A percentile compares a stretch with the other conserved stretches of the same genome.
Evolutionary conservation across 768 basidiomycete species (phyloP).

Genomic region (Naganishia vishniacii): DNA sequence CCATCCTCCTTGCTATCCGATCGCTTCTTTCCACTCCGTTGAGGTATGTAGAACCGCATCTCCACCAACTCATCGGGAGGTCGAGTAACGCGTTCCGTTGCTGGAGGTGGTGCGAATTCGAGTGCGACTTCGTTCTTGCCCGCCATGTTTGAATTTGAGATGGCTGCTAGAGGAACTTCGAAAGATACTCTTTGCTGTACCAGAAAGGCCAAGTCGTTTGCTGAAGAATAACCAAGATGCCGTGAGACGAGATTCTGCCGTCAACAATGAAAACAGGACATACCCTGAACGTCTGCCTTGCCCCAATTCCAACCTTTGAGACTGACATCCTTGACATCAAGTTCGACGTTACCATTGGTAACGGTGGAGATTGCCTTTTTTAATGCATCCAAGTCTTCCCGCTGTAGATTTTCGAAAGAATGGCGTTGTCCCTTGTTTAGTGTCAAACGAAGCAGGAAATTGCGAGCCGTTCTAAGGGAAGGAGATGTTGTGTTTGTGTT

Average conservation of each 20-base stretch:
- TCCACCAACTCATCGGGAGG: constrained; percentile 82
- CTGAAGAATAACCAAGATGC: constrained; percentile 50
- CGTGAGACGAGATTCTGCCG: too few relatives aligned
- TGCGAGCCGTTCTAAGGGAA: constrained; percentile 63
- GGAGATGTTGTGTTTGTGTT: background rate
- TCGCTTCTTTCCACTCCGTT: constrained; percentile 55
- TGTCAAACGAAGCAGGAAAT: constrained; percentile 80
- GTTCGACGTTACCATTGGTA: constrained; percentile 74
- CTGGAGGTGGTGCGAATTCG: constrained; percentile 59
- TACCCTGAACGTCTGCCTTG: constrained; percentile 85
- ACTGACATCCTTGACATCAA: constrained; percentile 79
- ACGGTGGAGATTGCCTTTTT: constrained; percentile 61
- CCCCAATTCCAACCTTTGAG: constrained; percentile 99
- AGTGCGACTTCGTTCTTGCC: constrained; percentile 97
- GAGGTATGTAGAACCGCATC: constrained; percentile 89
- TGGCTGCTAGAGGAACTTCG: constrained; percentile 75
- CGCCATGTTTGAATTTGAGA: constrained; percentile 96
- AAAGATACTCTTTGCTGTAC: constrained; percentile 83
- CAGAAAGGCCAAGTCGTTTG: constrained; percentile 82
- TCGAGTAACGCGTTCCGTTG: constrained; percentile 24
- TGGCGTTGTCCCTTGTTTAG: constrained; percentile 53
- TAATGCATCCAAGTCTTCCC: constrained; percentile 74
- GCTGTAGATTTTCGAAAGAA: constrained; percentile 15
- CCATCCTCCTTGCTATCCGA: constrained; percentile 31
- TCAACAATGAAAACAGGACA: constrained; percentile 31